Percentiles rank a stretch among this genome's conserved stretches.
phyloP scores from a whole-genome alignment of 169 alveolate genomes.

The Cryptosporidium sp. region DNA sequence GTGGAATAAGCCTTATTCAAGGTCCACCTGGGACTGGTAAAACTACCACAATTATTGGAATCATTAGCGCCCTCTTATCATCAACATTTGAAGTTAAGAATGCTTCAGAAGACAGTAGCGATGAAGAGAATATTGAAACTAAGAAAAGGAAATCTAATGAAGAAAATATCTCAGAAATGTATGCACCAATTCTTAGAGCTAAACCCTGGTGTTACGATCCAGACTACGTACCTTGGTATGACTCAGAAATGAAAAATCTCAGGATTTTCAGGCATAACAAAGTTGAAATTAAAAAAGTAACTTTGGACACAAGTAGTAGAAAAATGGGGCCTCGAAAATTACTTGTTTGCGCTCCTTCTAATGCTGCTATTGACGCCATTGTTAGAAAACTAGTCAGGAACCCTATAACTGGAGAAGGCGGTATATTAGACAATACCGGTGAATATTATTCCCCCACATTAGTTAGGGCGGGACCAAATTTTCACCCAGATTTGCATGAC shows the following conservation, averaged over 20 bases:
- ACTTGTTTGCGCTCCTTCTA: slow-evolving; percentile 98
- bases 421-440: slow-evolving; percentile 89
- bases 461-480: slow-evolving; percentile 92
- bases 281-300: slow-evolving; percentile 27
- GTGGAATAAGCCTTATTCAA: slow-evolving; percentile 93
- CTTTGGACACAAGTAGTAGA: slow-evolving; percentile 49
- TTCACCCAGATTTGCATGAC: slow-evolving; percentile 88
- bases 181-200: not conserved
- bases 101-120: not conserved
- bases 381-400: slow-evolving; percentile 87
- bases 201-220: slow-evolving; percentile 67
- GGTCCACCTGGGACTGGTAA: slow-evolving; percentile 99
- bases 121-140: not conserved
- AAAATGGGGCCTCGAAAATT: slow-evolving; percentile 79
- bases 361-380: slow-evolving; percentile 99
- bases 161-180: slow-evolving; percentile 1
- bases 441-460: slow-evolving; percentile 81
- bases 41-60: slow-evolving; percentile 94
- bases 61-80: slow-evolving; percentile 86
- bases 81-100: slow-evolving; percentile 39
- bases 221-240: slow-evolving; percentile 74
- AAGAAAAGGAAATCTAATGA: not conserved
- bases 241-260: slow-evolving; percentile 28
- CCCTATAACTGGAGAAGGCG: slow-evolving; percentile 84
- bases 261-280: slow-evolving; percentile 2